phyloP scores from a whole-genome alignment of 2,329 filamentous ascomycete species.

The Cladosporium austrohemisphaericum region DNA sequence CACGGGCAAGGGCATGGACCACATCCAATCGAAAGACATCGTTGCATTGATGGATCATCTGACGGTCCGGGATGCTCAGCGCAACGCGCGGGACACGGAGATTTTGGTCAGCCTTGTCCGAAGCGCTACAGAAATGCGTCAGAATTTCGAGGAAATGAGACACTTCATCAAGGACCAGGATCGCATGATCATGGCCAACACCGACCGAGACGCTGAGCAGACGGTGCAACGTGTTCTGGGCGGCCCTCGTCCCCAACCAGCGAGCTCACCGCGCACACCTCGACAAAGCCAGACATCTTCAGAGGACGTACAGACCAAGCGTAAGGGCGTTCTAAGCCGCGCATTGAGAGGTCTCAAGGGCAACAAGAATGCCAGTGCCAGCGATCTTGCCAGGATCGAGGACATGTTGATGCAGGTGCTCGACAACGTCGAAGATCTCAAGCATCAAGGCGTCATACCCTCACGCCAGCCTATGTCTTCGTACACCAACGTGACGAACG shows the following conservation, averaged over 20 bases:
- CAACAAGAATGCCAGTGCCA: constrained; percentile 78
- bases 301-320: constrained; percentile 66
- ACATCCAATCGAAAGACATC: constrained; percentile 94
- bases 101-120: constrained; percentile 92
- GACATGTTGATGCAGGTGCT: constrained; percentile 76
- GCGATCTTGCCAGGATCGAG: constrained; percentile 54
- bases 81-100: constrained; percentile 93
- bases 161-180: constrained; percentile 87
- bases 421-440: constrained; percentile 74
- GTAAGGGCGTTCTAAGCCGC: constrained; percentile 87
- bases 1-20: constrained; percentile 81
- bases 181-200: constrained; percentile 78
- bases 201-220: constrained; percentile 83
- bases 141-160: constrained; percentile 93
- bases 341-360: constrained; percentile 82
- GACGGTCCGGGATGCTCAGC: constrained; percentile 92
- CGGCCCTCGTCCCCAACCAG: constrained; percentile 79
- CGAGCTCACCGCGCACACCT: constrained; percentile 55
- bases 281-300: constrained; percentile 49
- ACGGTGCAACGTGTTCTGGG: constrained; percentile 77
- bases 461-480: constrained; percentile 18
- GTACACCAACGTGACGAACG: constrained; percentile 22
- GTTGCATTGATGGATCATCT: constrained; percentile 97
- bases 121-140: constrained; percentile 93
- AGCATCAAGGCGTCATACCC: constrained; percentile 33